Evolutionary conservation across 345 rosid species (phyloP), one percentile per base, ranked within the genome.

Genomic region (Adansonia digitata): DNA sequence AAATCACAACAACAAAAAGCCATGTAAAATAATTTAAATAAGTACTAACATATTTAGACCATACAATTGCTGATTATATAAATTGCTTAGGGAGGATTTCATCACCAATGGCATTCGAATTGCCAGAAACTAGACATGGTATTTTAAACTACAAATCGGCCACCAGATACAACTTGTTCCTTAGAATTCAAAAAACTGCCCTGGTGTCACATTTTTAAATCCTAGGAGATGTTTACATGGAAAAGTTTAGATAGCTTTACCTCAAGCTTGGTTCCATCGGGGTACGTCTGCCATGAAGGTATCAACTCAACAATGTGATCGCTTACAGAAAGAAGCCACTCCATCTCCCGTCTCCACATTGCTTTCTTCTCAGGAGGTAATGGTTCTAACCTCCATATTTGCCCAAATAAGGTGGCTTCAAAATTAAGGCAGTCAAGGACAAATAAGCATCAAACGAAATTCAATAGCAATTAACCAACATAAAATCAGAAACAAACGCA

Each of bases 261-360:
- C 97, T 96, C 99, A 27, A 96, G 94, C 85, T 93, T 92, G 87
- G 81, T 88, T 73, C 97, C 98, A 78, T 93, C 99, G 0, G 99
- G 95, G 77, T 93, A 96, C 7, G 94, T 92, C 82, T 93, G 99
- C 97, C 94, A 93, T 57, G 95, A 86, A 0, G 99, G 99, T 37
- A 85, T 88, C 88, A 96, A 84, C 88, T 96, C 98, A 4, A 96
- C 98, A 74, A 96, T 91, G 86, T 93, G 97, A 81, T 93, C 97
- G 69, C 98, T 90, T 46, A 96, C 98, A 73, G 90, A 84, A 55
- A 96, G 97, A 72, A 96, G 88, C 97, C 98, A 96, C 71, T 90
- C 91, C 97, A 96, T 93, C 84, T 96, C 98, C 79, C 99, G 86
- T 75, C 88, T 77, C 99, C 99, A 96, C 98, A 93, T 96, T 17